phyloP scores from a whole-genome alignment of 176 grass and related monocot genomes.

The Oryza coarctata region DNA sequence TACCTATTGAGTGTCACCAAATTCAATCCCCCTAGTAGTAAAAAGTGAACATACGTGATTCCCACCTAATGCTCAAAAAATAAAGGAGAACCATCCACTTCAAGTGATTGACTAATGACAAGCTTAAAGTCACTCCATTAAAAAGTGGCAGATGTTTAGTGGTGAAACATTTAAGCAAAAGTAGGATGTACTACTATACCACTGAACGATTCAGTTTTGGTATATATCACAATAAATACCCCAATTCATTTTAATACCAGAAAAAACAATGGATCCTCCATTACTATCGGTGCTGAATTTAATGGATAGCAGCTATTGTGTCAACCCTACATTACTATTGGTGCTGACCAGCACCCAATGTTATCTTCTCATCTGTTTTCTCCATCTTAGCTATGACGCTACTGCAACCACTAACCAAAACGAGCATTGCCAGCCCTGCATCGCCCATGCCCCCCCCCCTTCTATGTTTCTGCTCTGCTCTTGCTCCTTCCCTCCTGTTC shows the following conservation, averaged over 20 bases:
- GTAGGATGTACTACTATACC: not conserved
- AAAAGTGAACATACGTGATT: not conserved
- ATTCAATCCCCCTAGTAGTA: not conserved
- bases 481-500: not conserved
- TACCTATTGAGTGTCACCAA: not conserved
- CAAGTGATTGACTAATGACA: not conserved
- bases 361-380: not conserved
- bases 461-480: not conserved
- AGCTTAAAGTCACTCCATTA: not conserved
- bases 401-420: not conserved
- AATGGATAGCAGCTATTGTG: not conserved
- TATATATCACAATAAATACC: not conserved
- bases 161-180: not conserved
- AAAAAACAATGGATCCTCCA: not conserved
- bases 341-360: not conserved
- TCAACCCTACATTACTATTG: not conserved
- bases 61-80: not conserved
- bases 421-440: not conserved
- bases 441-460: not conserved
- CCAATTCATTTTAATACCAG: not conserved
- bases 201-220: not conserved
- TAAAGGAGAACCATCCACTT: not conserved
- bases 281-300: not conserved
- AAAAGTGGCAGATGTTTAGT: not conserved
- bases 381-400: not conserved